These are phyloP conservation scores for Apiotrichum mycotoxinovorans DNA, from an alignment of 1,284 basidiomycete genomes.

Conservation along the genomic window DNA sequence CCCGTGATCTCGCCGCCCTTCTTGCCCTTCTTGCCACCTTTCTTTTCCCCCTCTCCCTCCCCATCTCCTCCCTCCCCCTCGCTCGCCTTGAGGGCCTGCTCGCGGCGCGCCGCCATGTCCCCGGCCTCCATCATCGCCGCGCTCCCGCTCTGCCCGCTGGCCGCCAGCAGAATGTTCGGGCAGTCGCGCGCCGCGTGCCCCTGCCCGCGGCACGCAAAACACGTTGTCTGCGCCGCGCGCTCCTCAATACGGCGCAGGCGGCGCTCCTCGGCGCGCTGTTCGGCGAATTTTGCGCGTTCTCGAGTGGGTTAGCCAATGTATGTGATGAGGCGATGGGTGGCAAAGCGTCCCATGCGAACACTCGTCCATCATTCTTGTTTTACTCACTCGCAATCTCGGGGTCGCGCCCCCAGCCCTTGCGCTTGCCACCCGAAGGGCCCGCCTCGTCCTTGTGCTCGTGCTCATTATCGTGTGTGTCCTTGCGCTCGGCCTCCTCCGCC, in stretches of 20 bases:
- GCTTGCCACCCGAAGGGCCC: slow-evolving; percentile 25
- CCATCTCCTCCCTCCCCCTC: slow-evolving; percentile 10
- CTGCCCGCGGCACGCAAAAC: slow-evolving; percentile 80
- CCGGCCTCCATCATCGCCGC: slow-evolving; percentile 27
- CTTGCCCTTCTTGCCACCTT: slow-evolving; percentile 22
- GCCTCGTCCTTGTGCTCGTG: slow-evolving; percentile 11
- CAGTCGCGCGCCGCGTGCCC: slow-evolving; percentile 85
- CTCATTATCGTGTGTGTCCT: not conserved
- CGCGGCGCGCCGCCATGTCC: slow-evolving; percentile 7
- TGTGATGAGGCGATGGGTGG: no score
- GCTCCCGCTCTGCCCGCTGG: slow-evolving; percentile 18
- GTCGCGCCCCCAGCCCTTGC: slow-evolving; percentile 40
- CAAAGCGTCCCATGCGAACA: no score
- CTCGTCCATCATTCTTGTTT: no score
- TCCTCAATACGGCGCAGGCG: slow-evolving; percentile 65
- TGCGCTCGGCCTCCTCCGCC: slow-evolving; percentile 37
- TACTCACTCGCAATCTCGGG: slow-evolving; percentile 44
- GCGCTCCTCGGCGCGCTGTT: slow-evolving; percentile 58
- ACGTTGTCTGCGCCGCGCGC: slow-evolving; percentile 62
- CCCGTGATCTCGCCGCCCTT: slow-evolving; percentile 44
- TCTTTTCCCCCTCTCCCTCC: slow-evolving; percentile 16
- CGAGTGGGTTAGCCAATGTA: not conserved
- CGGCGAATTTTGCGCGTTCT: slow-evolving; percentile 30
- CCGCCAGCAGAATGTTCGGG: slow-evolving; percentile 55
- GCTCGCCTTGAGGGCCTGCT: not conserved